phyloP scores from a whole-genome alignment of 495 filamentous ascomycete genomes.

The Aspergillus olivimuriae region DNA sequence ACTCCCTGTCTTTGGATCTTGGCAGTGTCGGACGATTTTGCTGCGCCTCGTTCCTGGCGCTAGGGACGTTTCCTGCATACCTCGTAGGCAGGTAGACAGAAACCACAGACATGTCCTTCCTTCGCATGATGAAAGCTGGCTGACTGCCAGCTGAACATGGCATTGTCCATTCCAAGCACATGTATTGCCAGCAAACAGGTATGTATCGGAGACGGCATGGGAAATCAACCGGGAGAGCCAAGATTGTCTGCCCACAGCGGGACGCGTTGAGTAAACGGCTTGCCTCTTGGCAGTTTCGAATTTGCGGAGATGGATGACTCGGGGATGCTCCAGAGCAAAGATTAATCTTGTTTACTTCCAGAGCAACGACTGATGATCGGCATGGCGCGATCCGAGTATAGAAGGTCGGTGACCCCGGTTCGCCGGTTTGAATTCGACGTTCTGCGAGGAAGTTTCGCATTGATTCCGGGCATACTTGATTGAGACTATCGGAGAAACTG shows the following conservation, averaged over 20 bases:
- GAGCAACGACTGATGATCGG: background rate
- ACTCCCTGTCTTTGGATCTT: background rate
- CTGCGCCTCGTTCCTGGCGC: conserved; percentile 5
- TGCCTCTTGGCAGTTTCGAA: background rate
- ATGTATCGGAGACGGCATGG: background rate
- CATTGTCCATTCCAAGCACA: background rate
- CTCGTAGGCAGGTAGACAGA: background rate
- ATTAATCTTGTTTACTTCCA: too few species aligned
- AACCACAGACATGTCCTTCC: background rate
- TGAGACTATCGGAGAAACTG: background rate
- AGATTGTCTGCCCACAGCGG: background rate
- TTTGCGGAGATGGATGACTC: background rate
- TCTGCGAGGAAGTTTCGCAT: conserved; percentile 1
- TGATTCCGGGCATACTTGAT: background rate
- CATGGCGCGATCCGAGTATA: background rate
- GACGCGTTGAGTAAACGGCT: background rate
- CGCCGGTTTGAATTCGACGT: background rate
- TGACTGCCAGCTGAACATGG: background rate
- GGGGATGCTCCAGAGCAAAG: background rate
- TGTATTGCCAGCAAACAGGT: background rate
- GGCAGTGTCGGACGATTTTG: conserved; percentile 7
- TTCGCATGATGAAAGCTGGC: background rate
- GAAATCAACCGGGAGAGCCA: background rate
- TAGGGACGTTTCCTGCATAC: background rate
- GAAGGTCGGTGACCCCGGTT: background rate